Conservation (phyloP, 176 grass and related monocot genomes). For the Microstegium vimineum region DNA sequence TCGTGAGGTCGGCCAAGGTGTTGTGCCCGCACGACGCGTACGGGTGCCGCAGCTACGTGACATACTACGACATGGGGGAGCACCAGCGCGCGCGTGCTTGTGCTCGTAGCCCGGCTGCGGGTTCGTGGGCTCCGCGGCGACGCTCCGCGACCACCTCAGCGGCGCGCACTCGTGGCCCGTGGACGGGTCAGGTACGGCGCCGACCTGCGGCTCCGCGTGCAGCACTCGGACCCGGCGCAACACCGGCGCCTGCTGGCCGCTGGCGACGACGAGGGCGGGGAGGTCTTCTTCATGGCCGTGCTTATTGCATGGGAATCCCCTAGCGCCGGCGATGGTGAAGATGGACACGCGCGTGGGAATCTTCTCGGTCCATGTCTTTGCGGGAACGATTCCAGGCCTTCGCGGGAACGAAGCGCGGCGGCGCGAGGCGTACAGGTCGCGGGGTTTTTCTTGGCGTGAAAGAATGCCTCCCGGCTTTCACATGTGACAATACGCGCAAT, state of each 20-base stretch:
- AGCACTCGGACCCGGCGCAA: neutral
- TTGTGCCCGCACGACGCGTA: neutral
- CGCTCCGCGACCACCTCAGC: neutral
- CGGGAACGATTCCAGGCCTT: no score
- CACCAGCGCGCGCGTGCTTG: neutral
- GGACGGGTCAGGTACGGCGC: neutral
- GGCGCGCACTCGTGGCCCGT: neutral
- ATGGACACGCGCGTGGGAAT: no score
- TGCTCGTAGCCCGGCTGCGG: conserved; percentile 9
- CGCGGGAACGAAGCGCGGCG: no score
- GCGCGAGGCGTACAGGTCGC: no score
- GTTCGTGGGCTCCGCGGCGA: neutral
- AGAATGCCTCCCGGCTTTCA: no score
- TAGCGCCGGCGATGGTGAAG: no score
- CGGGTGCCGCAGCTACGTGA: neutral
- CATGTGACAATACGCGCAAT: no score
- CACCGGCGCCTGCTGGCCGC: neutral
- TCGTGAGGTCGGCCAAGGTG: neutral
- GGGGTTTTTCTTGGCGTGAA: no score
- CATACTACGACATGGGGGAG: neutral
- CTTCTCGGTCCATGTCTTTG: no score
- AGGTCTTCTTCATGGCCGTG: neutral
- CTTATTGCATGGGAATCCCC: no score
- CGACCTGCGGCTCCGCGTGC: neutral
- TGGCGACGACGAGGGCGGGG: neutral